These are phyloP conservation scores for Apostasia ramifera DNA, from an alignment of 106 monocot species.

Conservation along the genomic window DNA sequence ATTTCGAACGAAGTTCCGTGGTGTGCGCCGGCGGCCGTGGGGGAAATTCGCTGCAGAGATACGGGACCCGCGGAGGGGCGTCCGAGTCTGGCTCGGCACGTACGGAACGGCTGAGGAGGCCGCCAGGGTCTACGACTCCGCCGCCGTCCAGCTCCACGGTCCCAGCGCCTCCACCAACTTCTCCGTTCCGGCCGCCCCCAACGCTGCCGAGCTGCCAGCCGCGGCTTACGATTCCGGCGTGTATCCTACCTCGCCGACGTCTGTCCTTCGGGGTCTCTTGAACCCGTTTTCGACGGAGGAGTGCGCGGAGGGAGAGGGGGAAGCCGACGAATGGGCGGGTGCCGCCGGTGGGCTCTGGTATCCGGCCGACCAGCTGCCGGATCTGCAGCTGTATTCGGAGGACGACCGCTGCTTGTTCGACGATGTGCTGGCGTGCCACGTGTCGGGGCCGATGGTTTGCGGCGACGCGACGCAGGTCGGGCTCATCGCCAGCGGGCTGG, in stretches of 20 bases:
- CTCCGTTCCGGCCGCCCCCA: background rate
- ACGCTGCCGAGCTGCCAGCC: background rate
- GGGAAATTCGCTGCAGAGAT: constrained; percentile 63
- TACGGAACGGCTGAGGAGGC: constrained; percentile 54
- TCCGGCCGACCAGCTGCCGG: background rate
- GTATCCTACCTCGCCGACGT: constrained; percentile 42
- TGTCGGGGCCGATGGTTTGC: constrained; percentile 13
- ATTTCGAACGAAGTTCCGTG: constrained; percentile 31
- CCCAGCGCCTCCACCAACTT: constrained; percentile 52
- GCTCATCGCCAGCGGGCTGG: background rate
- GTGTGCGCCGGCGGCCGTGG: constrained; percentile 55
- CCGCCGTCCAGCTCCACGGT: constrained; percentile 53
- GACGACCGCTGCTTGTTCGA: constrained; percentile 21
- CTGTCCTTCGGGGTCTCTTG: constrained; percentile 33
- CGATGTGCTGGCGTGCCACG: constrained; percentile 20
- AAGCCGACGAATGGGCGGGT: background rate
- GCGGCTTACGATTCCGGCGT: constrained; percentile 26
- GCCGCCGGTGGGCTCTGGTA: background rate
- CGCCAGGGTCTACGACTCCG: constrained; percentile 49
- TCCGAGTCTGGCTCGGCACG: constrained; percentile 60
- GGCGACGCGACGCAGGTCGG: constrained; percentile 6
- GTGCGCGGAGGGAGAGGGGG: background rate
- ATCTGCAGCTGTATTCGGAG: background rate
- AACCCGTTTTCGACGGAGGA: background rate
- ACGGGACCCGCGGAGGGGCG: constrained; percentile 31